Evolutionary conservation across 208 protist species (phyloP), one percentile per base, ranked within the genome.

Genomic region (Endotrypanum monterogeii): DNA sequence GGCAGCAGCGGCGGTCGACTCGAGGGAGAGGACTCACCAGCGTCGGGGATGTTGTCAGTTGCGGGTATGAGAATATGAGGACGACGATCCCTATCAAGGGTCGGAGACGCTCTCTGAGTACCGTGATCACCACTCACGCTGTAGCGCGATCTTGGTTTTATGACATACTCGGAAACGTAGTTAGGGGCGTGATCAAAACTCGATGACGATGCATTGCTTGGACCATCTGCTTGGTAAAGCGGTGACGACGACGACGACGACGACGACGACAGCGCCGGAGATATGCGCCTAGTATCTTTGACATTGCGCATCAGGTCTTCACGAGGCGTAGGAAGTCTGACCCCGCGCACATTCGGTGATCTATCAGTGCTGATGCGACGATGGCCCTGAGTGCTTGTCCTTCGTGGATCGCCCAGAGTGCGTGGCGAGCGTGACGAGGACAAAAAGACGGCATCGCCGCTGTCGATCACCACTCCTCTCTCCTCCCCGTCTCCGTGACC

Each of bases 1-100:
- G 60, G 60, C 60, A 65, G 41, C 63, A 50, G 73, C n/a, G 65
- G 52, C 44, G 54, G 48, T 55, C 63, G 48, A n/a, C 23, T 25
- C 20, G 41, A 52, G 25, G 37, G n/a, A 67, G 73, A 55, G 7
- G 57, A 39, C 44, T 44, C 60, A 3, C 60, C 60, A 48, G 60
- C 37, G 23, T 23, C 23, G 11, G 32, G 23, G 23, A 8, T 23
- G 37, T 28, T 65, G 35, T 65, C 35, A 30, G 14, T 5, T 23
- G 37, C 14, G 25, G 60, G 35, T 37, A 46, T 65, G 37, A 1
- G 60, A 28, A 7, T 65, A 30, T 11, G 35, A 28, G 11, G 60
- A 65, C 37, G 8, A 30, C 20, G 20, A 28, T 39, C 60, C 25
- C 23, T 37, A 46, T 65, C 60, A 12, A 16, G 35, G 12, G 60